These are phyloP conservation scores for Metroxylon sagu DNA, from an alignment of 176 grass and related monocot species.

Conservation along the genomic window DNA sequence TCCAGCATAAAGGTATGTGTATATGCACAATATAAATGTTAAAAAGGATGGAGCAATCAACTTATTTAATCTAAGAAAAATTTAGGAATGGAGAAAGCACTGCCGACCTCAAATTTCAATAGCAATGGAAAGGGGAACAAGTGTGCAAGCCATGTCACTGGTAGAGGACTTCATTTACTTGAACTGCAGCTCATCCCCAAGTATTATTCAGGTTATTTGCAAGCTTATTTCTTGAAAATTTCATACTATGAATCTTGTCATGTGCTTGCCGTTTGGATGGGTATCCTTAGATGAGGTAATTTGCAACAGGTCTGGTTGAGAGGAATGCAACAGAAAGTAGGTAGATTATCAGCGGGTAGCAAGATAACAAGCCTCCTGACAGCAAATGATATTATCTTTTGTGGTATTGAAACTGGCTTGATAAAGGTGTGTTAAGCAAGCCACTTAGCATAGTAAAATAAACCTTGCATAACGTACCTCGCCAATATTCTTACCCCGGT, in stretches of 20 bases:
- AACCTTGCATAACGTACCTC: too few relatives aligned
- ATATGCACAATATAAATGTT: background rate
- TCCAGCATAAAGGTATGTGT: slow-evolving; percentile 73
- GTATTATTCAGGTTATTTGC: slow-evolving; percentile 57
- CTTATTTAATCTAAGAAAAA: slow-evolving; percentile 20
- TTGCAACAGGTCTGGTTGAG: slow-evolving; percentile 79
- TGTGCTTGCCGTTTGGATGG: background rate
- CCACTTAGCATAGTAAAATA: slow-evolving; percentile 1
- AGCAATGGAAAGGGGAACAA: slow-evolving; percentile 41
- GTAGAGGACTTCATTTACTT: slow-evolving; percentile 97
- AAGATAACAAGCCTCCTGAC: slow-evolving; percentile 76
- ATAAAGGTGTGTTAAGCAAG: slow-evolving; percentile 53
- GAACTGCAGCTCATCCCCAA: slow-evolving; percentile 61
- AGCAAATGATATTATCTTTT: slow-evolving; percentile 77
- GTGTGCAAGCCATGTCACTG: slow-evolving; percentile 60
- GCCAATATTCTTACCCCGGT: background rate
- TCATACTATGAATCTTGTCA: too few relatives aligned
- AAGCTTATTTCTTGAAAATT: too few relatives aligned
- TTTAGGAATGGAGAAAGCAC: slow-evolving; percentile 74
- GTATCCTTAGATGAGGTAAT: slow-evolving; percentile 17
- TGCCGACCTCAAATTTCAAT: slow-evolving; percentile 36
- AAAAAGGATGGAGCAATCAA: background rate
- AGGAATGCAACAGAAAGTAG: slow-evolving; percentile 81
- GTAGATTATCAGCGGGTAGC: slow-evolving; percentile 72
- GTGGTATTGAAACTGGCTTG: slow-evolving; percentile 68